Conservation (phyloP, 495 filamentous ascomycete species). For the Penicillium silybi region DNA sequence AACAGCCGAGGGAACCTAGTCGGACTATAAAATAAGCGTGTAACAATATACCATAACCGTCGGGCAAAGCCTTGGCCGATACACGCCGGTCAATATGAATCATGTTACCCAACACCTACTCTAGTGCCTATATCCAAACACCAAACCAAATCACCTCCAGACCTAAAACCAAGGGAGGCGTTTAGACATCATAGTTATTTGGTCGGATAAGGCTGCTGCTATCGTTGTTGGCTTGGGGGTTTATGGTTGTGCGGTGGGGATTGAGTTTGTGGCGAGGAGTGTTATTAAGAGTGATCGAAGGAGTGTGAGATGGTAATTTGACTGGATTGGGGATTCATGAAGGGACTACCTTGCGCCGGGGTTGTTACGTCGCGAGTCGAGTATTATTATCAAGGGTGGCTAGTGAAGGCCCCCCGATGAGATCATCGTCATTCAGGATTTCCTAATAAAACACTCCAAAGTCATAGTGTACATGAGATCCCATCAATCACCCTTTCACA, state of each 20-base stretch:
- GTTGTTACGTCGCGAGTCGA: neutral
- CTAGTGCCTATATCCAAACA: too few species aligned
- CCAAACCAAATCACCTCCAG: too few species aligned
- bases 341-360: too few species aligned
- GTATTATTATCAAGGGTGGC: neutral
- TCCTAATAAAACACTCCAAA: conserved; percentile 17
- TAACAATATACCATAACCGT: conserved; percentile 1
- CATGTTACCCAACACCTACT: too few species aligned
- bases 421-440: conserved; percentile 10
- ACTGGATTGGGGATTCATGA: neutral
- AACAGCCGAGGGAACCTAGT: neutral
- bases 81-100: too few species aligned
- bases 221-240: conserved; percentile 55
- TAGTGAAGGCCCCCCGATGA: neutral
- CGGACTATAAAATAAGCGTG: neutral
- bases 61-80: conserved; percentile 7
- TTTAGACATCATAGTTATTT: conserved; percentile 55
- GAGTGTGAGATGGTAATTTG: neutral
- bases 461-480: conserved; percentile 20
- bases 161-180: conserved; percentile 36
- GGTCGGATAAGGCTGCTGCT: conserved; percentile 56
- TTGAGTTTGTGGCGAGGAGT: neutral
- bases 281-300: neutral
- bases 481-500: conserved; percentile 28
- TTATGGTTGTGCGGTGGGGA: conserved; percentile 3